phyloP scores from a whole-genome alignment of 2,329 filamentous ascomycete genomes.

The Paraconiothyrium brasiliense region DNA sequence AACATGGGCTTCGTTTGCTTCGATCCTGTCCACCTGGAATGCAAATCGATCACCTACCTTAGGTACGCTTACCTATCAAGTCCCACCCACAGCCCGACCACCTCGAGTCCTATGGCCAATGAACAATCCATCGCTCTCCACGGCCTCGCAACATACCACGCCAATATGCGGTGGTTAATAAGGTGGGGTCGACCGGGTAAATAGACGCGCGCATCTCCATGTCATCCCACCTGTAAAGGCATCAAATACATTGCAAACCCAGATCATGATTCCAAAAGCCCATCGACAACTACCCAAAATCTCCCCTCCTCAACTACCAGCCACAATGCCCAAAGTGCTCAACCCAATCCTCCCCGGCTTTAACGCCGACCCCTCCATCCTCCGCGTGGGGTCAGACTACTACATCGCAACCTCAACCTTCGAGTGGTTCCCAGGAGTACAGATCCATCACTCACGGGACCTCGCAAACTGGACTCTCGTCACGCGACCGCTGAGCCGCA shows the following conservation, averaged over 20 bases:
- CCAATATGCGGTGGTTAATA: conserved; percentile 23
- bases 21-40: too few species aligned
- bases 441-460: conserved; percentile 67
- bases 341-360: conserved; percentile 68
- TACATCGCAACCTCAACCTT: conserved; percentile 71
- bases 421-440: conserved; percentile 69
- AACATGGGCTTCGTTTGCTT: too few species aligned
- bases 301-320: neutral
- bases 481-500: conserved; percentile 61
- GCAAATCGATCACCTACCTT: too few species aligned
- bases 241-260: neutral
- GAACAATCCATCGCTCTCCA: too few species aligned
- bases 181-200: conserved; percentile 20
- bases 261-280: neutral
- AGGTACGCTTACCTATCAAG: too few species aligned
- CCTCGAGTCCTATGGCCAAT: too few species aligned
- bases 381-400: conserved; percentile 61
- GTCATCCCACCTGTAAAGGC: conserved; percentile 9
- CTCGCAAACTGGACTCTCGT: conserved; percentile 64
- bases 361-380: conserved; percentile 69
- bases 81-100: too few species aligned
- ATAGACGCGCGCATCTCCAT: conserved; percentile 8
- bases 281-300: conserved; percentile 1
- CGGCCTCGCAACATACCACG: neutral
- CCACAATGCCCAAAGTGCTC: conserved; percentile 45